Conservation (phyloP, 2,329 filamentous ascomycete genomes). For the Pseudocercospora crystallina region DNA sequence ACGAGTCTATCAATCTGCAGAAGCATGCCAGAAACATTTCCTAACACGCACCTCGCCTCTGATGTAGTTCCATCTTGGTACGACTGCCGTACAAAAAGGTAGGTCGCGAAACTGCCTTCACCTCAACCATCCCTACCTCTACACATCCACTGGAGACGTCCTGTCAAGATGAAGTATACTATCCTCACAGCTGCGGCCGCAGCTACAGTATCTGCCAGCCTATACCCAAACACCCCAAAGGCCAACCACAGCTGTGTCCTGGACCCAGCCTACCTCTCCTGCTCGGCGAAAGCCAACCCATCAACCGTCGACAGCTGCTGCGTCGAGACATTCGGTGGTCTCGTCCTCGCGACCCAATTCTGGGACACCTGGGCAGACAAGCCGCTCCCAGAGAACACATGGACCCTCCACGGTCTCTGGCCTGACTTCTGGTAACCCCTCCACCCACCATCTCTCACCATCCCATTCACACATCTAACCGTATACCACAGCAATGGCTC, state of each 20-base stretch:
- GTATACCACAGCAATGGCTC: constrained; percentile 45
- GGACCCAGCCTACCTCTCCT: constrained; percentile 44
- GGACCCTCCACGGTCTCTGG: constrained; percentile 63
- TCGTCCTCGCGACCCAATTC: constrained; percentile 63
- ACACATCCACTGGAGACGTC: background rate
- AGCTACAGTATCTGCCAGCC: constrained; percentile 34
- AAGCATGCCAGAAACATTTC: constrained; percentile 1
- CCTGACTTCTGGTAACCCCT: constrained; percentile 46
- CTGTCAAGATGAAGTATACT: constrained; percentile 21
- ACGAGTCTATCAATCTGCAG: constrained; percentile 14
- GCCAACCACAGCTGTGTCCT: constrained; percentile 60
- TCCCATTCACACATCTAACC: background rate
- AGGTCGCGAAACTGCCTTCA: background rate
- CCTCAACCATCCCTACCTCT: background rate
- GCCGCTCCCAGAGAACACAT: constrained; percentile 56
- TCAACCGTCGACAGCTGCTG: constrained; percentile 60
- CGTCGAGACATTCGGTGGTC: constrained; percentile 63
- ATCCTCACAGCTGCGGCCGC: constrained; percentile 15
- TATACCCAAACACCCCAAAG: constrained; percentile 48
- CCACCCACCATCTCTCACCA: too few species aligned
- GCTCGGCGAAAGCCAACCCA: constrained; percentile 47
- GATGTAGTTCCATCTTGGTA: constrained; percentile 25
- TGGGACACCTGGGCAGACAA: constrained; percentile 66
- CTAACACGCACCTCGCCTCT: constrained; percentile 28
- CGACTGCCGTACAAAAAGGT: background rate